Base-by-base conservation (phyloP, 176 grass and related monocot species). In the Pontederia crassipes region DNA sequence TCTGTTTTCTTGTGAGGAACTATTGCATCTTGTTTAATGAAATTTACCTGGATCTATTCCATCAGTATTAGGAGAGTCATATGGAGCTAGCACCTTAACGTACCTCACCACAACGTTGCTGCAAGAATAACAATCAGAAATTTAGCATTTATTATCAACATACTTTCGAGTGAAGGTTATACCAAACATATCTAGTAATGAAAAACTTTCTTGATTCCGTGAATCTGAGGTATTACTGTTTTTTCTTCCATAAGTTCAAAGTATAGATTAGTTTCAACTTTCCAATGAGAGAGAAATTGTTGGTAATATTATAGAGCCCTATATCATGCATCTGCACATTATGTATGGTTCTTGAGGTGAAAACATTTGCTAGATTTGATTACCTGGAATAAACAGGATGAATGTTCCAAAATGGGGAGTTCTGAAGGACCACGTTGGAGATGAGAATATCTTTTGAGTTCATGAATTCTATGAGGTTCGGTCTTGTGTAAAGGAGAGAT, bases 391-490 rank as follows among this genome's bases (percentile, higher is more conserved):
- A 95, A 70, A 89, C 85, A 27, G 89, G 89, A 57, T 95, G 85
- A 35, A 95, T 95, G 59, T 95, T 95, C 85, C 89, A 95, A 80
- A 95, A 95, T 2, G 89, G 89, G 12, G 89, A 95, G 65, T 95
- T 89, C 49, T 70, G 80, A 70, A 95, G 77, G 27, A 95, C 52
- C 11, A 95, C 48, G 70, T 95, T 95, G 29, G 89, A 89, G 70
- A 95, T 95, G 58, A 82, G 57, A 45, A 95, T 81, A 49, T 84
- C 82, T 52, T 62, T 86, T 9, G 85, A 95, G 60, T 95, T 69
- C 90, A 86, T 89, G 67, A 95, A 86, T 65, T 95, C 90, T 52
- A 89, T 17, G 11, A 86, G 85, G 49, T 74, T 89, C 16, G 90
- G 85, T 63, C 90, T 70, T 4, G 85, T 95, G 47, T 80, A 82